Percentiles rank a stretch among this genome's conserved stretches.
These are phyloP conservation scores for Tuber brumale DNA, from an alignment of 495 filamentous ascomycete genomes.

Conservation along the genomic window DNA sequence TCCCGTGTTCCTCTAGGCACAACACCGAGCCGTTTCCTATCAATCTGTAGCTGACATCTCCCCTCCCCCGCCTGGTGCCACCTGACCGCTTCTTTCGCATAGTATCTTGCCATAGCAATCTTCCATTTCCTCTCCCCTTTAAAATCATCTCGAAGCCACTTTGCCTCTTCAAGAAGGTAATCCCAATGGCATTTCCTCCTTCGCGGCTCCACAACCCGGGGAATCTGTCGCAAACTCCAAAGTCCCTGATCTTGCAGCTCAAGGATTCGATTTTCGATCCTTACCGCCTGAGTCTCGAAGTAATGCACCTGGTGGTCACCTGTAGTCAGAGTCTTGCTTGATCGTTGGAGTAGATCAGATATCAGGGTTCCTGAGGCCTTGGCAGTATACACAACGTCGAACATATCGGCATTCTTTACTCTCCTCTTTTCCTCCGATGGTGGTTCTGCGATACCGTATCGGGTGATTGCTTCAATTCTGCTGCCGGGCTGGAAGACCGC, in stretches of 20 bases:
- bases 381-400: slow-evolving; percentile 35
- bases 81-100: slow-evolving; percentile 31
- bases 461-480: slow-evolving; percentile 39
- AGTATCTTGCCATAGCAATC: slow-evolving; percentile 58
- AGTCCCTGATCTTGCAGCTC: slow-evolving; percentile 78
- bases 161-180: slow-evolving; percentile 79
- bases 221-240: slow-evolving; percentile 84
- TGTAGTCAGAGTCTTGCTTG: slow-evolving; percentile 38
- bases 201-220: slow-evolving; percentile 68
- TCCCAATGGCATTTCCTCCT: slow-evolving; percentile 73
- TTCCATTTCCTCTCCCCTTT: slow-evolving; percentile 93
- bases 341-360: slow-evolving; percentile 35
- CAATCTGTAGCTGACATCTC: slow-evolving; percentile 26
- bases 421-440: slow-evolving; percentile 25
- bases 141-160: slow-evolving; percentile 96
- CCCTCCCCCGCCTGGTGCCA: slow-evolving; percentile 31
- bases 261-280: slow-evolving; percentile 75
- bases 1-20: slow-evolving; percentile 35
- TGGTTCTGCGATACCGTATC: slow-evolving; percentile 36
- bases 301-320: slow-evolving; percentile 35
- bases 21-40: slow-evolving; percentile 29
- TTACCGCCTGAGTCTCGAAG: slow-evolving; percentile 73
- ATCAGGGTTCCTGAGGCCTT: slow-evolving; percentile 26
- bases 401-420: slow-evolving; percentile 35
- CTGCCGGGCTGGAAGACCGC: slow-evolving; percentile 36